Evolutionary conservation across 1,284 basidiomycete genomes (phyloP).

Genomic region (Marasmius sp.): DNA sequence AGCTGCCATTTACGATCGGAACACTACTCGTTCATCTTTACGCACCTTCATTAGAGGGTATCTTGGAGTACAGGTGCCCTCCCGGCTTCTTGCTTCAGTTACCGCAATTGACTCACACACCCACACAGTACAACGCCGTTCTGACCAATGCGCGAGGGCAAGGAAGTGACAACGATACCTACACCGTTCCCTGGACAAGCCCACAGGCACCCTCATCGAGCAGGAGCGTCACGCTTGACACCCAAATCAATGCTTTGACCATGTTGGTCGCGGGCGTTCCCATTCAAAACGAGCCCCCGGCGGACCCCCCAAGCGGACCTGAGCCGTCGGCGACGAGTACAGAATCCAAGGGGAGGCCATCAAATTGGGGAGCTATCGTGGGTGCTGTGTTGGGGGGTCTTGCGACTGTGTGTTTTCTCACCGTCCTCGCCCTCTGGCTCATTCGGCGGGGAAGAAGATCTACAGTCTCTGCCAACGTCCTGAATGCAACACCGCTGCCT

Average conservation of each 20-base stretch:
- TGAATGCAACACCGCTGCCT: too few species aligned
- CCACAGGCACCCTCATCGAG: slow-evolving; percentile 5
- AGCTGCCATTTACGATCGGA: slow-evolving; percentile 5
- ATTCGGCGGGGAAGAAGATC: neutral
- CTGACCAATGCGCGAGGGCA: slow-evolving; percentile 4
- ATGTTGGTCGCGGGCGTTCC: slow-evolving; percentile 6
- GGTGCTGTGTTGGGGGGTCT: slow-evolving; percentile 1
- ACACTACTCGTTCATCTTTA: neutral
- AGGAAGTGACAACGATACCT: slow-evolving; percentile 6
- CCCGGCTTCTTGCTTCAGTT: neutral
- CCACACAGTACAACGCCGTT: slow-evolving; percentile 12
- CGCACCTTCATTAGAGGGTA: slow-evolving; percentile 4
- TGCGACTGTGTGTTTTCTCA: neutral
- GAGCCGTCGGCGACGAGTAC: neutral
- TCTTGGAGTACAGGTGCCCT: slow-evolving; percentile 10
- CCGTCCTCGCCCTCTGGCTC: neutral
- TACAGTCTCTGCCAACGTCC: too few species aligned
- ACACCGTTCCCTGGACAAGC: slow-evolving; percentile 7
- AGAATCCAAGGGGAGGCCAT: too few species aligned
- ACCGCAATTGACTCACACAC: neutral
- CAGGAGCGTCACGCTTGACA: neutral
- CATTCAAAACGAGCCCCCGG: neutral
- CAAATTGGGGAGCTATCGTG: neutral
- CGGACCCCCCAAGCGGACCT: neutral
- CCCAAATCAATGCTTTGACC: slow-evolving; percentile 8